These are phyloP conservation scores for Irpex sp. DNA, from an alignment of 1,284 basidiomycete genomes.

Conservation along the genomic window DNA sequence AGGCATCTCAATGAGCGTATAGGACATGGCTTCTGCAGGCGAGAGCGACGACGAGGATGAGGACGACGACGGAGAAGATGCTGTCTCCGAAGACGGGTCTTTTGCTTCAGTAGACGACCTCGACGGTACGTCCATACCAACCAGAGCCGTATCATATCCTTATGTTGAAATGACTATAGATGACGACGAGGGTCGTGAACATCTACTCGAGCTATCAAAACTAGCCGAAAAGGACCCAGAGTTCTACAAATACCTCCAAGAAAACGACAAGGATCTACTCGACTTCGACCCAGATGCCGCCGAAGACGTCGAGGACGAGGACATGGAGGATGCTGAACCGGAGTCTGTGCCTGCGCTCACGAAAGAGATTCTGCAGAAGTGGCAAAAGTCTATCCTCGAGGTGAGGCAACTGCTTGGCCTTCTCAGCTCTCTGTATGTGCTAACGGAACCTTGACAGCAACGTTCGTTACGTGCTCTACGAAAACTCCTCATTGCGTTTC, in stretches of 20 bases:
- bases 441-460: constrained; percentile 45
- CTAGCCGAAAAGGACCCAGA: constrained; percentile 96
- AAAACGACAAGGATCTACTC: constrained; percentile 90
- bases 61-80: constrained; percentile 45
- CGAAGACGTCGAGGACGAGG: constrained; percentile 38
- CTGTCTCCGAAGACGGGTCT: constrained; percentile 60
- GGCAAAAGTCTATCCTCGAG: constrained; percentile 92
- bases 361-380: constrained; percentile 69
- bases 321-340: constrained; percentile 36
- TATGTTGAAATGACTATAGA: not conserved
- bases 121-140: constrained; percentile 42
- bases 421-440: not conserved
- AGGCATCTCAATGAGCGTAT: not conserved
- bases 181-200: constrained; percentile 65
- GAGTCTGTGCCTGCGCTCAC: constrained; percentile 67
- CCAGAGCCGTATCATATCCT: not conserved
- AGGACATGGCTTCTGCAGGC: constrained; percentile 18
- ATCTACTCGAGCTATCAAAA: constrained; percentile 83
- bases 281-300: constrained; percentile 61
- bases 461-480: constrained; percentile 84
- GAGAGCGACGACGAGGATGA: constrained; percentile 30
- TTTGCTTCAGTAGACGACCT: constrained; percentile 77
- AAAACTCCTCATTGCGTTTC: constrained; percentile 85
- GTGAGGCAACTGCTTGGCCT: constrained; percentile 32
- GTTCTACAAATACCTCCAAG: constrained; percentile 97